A percentile compares a stretch with the other conserved stretches of the same genome.
phyloP scores from a whole-genome alignment of 306 rosid species.

The Neltuma alba region DNA sequence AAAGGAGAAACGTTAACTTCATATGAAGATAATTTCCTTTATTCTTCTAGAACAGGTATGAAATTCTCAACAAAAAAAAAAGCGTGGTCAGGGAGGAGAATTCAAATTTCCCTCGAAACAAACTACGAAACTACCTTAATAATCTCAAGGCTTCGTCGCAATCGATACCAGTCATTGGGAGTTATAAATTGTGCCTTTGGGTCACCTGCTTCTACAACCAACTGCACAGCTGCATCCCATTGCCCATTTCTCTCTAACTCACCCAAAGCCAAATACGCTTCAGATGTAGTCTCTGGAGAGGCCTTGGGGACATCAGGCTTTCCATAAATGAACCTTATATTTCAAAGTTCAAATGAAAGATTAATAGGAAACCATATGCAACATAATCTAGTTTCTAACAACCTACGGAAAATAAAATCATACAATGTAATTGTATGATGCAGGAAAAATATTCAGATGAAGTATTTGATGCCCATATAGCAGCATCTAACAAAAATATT shows the following conservation, averaged over 20 bases:
- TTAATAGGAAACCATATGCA: constrained; percentile 20
- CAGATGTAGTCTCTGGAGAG: constrained; percentile 59
- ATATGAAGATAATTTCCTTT: constrained; percentile 14
- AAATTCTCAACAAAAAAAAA: background rate
- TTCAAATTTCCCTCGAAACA: constrained; percentile 19
- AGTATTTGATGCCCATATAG: constrained; percentile 23
- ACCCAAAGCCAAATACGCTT: constrained; percentile 64
- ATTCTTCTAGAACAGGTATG: background rate
- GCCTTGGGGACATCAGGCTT: constrained; percentile 96
- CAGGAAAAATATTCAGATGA: constrained; percentile 15
- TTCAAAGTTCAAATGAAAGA: constrained; percentile 30
- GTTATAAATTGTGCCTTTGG: constrained; percentile 70
- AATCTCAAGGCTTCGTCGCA: constrained; percentile 87
- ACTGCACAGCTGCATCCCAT: constrained; percentile 87
- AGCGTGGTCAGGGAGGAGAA: constrained; percentile 3
- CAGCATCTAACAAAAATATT: constrained; percentile 29
- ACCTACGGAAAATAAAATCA: constrained; percentile 26
- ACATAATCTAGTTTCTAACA: constrained; percentile 4
- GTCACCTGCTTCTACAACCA: constrained; percentile 89
- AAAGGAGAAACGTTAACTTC: constrained; percentile 15
- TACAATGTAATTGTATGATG: constrained; percentile 13
- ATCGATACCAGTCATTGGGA: constrained; percentile 83
- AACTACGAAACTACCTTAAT: constrained; percentile 60
- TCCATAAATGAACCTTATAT: constrained; percentile 79
- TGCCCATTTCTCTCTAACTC: constrained; percentile 64